Base-by-base conservation (phyloP, 305 asterid species). In the Euphrasia arctica region DNA sequence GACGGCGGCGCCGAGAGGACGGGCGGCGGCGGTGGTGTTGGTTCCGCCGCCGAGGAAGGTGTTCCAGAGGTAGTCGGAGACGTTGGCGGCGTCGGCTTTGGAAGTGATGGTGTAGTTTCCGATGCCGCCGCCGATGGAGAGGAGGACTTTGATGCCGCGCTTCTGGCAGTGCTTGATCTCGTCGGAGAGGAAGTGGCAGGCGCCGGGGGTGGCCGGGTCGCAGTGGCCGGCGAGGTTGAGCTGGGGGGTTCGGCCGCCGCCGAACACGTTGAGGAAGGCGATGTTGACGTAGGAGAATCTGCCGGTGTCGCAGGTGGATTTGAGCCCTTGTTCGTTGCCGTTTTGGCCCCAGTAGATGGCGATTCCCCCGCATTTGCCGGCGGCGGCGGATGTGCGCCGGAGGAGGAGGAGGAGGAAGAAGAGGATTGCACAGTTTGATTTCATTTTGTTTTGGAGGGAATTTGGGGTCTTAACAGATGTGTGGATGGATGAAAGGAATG, bases 151-250 rank as follows among this genome's bases (percentile, higher is more conserved):
- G 59, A 80, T 63, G 56, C 77, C 74, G 41, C 52, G 70, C 2
- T 55, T 3, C 66, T 80, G 85, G 71, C 88, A 82, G n/a, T 75
- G 63, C 14, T 70, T 65, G 57, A 82, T 77, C 14, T 63, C 78
- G 29, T 74, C 75, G 68, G 78, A 66, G 54, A 88, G 1, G 54
- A 62, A 11, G 36, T 68, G 66, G 82, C 95, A 89, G 9, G 81
- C 65, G 31, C 60, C 63, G 60, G 74, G 14, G 41, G 81, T 39
- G 43, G 10, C 75, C 1, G 95, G 97, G 36, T 85, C 77, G 81
- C 97, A 89, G 80, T 89, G 95, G 49, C 95, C 93, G 54, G 94
- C 91, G 65, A 90, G 97, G 80, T 87, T 85, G 78, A 90, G 69
- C 14, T 68, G 73, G 4, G 95, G 95, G 58, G 77, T 77, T 61